These are phyloP conservation scores for Apiospora pterosperma DNA, from an alignment of 2,329 filamentous ascomycete genomes.

Conservation along the genomic window DNA sequence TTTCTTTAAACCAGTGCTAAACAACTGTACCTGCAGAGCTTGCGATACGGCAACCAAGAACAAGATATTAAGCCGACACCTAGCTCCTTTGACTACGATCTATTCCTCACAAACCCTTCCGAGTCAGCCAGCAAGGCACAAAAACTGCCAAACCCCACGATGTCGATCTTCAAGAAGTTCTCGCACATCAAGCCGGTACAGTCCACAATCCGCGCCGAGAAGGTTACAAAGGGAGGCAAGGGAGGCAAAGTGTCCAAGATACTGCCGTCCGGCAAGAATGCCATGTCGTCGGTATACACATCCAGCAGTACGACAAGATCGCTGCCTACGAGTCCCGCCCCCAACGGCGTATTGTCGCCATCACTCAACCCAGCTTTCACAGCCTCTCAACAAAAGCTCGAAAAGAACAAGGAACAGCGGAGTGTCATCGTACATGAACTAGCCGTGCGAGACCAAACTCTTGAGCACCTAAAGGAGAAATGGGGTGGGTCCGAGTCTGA, in stretches of 20 bases:
- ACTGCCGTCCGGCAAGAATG: constrained; percentile 28
- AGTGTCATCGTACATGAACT: constrained; percentile 58
- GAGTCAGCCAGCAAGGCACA: constrained; percentile 43
- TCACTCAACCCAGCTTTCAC: constrained; percentile 52
- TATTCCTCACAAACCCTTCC: constrained; percentile 53
- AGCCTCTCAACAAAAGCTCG: constrained; percentile 47
- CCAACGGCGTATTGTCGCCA: constrained; percentile 53
- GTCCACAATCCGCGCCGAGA: constrained; percentile 15
- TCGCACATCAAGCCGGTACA: constrained; percentile 12
- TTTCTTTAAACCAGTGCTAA: background rate
- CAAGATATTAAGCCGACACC: constrained; percentile 42
- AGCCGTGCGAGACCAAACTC: constrained; percentile 49
- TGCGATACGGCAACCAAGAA: constrained; percentile 50
- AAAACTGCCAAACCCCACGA: constrained; percentile 46
- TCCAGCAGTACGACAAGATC: constrained; percentile 36
- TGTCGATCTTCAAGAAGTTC: constrained; percentile 46
- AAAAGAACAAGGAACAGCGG: constrained; percentile 51
- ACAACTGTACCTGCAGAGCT: constrained; percentile 36
- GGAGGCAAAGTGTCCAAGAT: constrained; percentile 21
- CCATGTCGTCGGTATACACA: constrained; percentile 41
- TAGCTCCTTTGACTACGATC: constrained; percentile 49
- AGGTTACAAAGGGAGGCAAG: constrained; percentile 28
- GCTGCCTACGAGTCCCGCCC: constrained; percentile 52
- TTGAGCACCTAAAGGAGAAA: constrained; percentile 45
- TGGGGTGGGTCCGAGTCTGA: constrained; percentile 53